Evolutionary conservation across 345 rosid genomes (phyloP).

Genomic region (Eucalyptus curtisii): DNA sequence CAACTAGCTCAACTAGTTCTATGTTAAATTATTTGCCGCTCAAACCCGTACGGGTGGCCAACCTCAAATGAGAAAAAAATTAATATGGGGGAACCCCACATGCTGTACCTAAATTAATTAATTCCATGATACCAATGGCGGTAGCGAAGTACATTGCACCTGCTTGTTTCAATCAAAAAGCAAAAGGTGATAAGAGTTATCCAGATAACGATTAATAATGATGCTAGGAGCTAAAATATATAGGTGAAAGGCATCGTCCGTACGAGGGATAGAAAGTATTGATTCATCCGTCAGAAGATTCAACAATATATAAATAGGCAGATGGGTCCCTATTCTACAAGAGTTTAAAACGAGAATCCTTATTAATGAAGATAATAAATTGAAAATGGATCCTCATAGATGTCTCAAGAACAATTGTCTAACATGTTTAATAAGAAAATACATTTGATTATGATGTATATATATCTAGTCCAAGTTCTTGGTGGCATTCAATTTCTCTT

Average conservation of each 20-base stretch:
- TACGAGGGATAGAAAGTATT: background rate
- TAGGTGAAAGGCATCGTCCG: background rate
- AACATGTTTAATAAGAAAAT: background rate
- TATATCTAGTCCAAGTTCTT: background rate
- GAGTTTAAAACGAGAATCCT: too few species aligned
- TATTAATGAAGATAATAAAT: background rate
- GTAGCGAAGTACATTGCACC: background rate
- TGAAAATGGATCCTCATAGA: background rate
- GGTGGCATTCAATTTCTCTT: background rate
- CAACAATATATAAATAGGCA: background rate
- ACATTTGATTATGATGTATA: background rate
- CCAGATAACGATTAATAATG: background rate
- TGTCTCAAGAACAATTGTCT: background rate
- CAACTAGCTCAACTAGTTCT: background rate
- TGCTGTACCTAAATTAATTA: background rate
- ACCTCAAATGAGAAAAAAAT: background rate
- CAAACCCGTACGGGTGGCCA: background rate
- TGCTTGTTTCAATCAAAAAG: background rate
- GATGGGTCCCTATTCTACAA: background rate
- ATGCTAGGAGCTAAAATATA: background rate
- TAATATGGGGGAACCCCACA: background rate
- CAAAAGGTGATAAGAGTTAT: background rate
- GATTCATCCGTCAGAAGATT: background rate
- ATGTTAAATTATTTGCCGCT: background rate
- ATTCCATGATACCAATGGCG: background rate